Percentiles rank a stretch among this genome's conserved stretches.
Conservation (phyloP, 805 yeast species). For the Hyphopichia homilentoma region DNA sequence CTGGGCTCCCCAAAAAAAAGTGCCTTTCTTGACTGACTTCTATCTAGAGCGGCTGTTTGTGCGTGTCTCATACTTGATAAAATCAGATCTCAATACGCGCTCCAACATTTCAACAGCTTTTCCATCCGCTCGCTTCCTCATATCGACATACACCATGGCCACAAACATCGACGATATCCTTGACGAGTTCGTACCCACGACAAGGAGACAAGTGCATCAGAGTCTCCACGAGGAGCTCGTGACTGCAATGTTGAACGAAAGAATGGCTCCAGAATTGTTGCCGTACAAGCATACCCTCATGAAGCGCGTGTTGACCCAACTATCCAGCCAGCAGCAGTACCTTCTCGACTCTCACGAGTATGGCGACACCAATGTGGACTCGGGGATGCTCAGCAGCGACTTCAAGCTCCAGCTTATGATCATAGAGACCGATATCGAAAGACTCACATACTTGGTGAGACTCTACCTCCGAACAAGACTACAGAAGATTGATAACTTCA, state of each 20-base stretch:
- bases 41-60: too few species aligned
- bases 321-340: constrained; percentile 68
- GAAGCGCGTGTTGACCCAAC: constrained; percentile 51
- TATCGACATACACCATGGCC: constrained; percentile 1
- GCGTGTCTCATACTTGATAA: too few species aligned
- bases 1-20: too few species aligned
- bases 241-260: constrained; percentile 76
- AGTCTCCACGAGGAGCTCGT: constrained; percentile 45
- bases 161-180: constrained; percentile 67
- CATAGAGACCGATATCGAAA: constrained; percentile 87
- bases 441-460: constrained; percentile 78
- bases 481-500: constrained; percentile 66
- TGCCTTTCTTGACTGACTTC: too few species aligned
- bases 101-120: too few species aligned
- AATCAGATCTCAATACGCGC: too few species aligned
- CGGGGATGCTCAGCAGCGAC: constrained; percentile 37
- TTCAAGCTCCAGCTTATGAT: constrained; percentile 77
- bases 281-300: constrained; percentile 65
- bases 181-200: constrained; percentile 44
- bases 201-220: constrained; percentile 13
- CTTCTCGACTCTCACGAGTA: constrained; percentile 75
- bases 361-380: constrained; percentile 50
- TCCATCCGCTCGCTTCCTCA: too few species aligned
- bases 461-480: constrained; percentile 77
- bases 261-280: constrained; percentile 83